Base-by-base conservation (phyloP, 495 filamentous ascomycete genomes). In the Jackrogersella minutella region DNA sequence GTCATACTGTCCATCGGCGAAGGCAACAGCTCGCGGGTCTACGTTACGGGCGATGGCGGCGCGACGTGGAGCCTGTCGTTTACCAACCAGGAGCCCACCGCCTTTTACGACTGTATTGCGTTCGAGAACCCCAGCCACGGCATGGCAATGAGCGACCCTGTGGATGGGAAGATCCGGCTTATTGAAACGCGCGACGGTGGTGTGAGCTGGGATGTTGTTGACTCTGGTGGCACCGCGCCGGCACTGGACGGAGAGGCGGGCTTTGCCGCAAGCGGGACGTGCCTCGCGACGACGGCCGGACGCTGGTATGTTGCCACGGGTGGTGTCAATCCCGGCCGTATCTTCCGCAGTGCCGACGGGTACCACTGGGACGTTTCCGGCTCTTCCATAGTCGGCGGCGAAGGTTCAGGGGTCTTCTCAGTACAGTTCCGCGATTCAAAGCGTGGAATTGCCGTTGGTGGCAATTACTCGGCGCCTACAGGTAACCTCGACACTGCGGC, bases 21-120 rank as follows among this genome's bases (percentile, higher is more conserved):
- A 79, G 26, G 87, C 82, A 62, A 89, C 85, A 39, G 89, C 83
- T 71, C 68, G 50, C 58, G 68, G 24, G 53, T 71, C 43, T 71
- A 67, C 59, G 17, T 24, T n/a, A 71, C 68, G 21, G 13, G 9
- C 11, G 64, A 71, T 37, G 68, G 64, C 28, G 68, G 68, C 34
- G 47, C 21, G 43, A 40, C 44, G 1, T 71, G 69, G 69, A 22
- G 0, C 0, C 59, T 33, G 16, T 14, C 64, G 33, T 71, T 71
- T 17, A 49, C 51, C 9, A 71, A 71, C 14, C 0, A 43, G 22
- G 69, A 71, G 19, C 26, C 47, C 0, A 17, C 40, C 11, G 69
- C 69, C 21, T 68, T 71, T 47, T 71, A 71, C 57, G 56, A 71
- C 39, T 71, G 69, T 37, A 22, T 71, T 28, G 69, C 64, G 30